phyloP scores from a whole-genome alignment of 2,329 filamentous ascomycete genomes.

The Aspergillus pseudonomiae region DNA sequence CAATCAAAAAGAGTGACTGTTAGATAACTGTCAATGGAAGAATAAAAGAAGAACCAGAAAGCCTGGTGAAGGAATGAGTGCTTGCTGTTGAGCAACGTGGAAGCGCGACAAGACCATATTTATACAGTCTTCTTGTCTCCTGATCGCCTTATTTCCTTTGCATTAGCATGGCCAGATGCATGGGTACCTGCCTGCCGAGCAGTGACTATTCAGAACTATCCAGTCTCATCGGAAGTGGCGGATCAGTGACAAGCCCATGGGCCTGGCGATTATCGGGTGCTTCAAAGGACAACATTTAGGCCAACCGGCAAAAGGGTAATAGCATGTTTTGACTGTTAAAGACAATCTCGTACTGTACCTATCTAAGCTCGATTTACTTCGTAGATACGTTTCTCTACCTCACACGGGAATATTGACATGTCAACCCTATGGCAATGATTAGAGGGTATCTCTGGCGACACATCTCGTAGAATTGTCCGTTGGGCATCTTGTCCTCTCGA shows the following conservation, averaged over 20 bases:
- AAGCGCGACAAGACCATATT: constrained; percentile 2
- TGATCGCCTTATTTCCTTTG: background rate
- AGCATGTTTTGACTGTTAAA: background rate
- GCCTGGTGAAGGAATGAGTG: constrained; percentile 5
- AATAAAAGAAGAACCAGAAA: constrained; percentile 1
- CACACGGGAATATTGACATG: background rate
- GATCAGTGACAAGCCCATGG: background rate
- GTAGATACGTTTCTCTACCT: background rate
- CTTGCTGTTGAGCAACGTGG: background rate
- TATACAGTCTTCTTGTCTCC: constrained; percentile 4
- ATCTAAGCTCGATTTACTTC: background rate
- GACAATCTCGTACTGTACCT: background rate
- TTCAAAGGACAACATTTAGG: background rate
- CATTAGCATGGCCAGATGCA: background rate
- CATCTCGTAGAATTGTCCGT: background rate
- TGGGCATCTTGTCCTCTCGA: background rate
- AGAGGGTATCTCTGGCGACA: background rate
- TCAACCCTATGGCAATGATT: background rate
- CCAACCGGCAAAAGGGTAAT: no score
- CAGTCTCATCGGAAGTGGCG: background rate
- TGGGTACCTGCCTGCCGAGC: constrained; percentile 7
- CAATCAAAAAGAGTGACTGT: constrained; percentile 12
- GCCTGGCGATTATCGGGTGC: no score
- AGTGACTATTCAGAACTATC: constrained; percentile 12
- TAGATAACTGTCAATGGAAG: constrained; percentile 1